Evolutionary conservation across 1,284 basidiomycete genomes (phyloP).

Genomic region (Tilletia caries): DNA sequence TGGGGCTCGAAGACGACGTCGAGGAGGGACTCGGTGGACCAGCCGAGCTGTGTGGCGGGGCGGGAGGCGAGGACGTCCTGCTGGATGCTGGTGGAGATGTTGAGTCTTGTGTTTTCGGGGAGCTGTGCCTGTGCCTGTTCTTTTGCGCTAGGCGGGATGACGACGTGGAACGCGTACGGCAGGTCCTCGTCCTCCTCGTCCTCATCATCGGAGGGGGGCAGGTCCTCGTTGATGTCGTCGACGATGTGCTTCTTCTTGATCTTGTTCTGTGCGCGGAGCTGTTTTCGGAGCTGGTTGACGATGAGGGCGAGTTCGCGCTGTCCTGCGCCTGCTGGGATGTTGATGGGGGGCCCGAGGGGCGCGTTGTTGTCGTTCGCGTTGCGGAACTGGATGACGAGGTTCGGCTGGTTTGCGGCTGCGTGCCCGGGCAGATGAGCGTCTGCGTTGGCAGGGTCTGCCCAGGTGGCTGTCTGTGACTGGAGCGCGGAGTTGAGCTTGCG

Average conservation of each 20-base stretch:
- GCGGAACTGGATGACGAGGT: constrained; percentile 49
- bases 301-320: constrained; percentile 43
- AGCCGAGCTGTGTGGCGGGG: constrained; percentile 41
- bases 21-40: constrained; percentile 49
- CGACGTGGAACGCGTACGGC: constrained; percentile 50
- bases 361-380: constrained; percentile 40
- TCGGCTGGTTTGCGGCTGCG: constrained; percentile 30
- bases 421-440: constrained; percentile 24
- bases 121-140: constrained; percentile 23
- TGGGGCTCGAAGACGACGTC: constrained; percentile 64
- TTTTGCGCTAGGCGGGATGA: constrained; percentile 17
- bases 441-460: constrained; percentile 5
- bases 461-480: background rate
- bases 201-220: constrained; percentile 29
- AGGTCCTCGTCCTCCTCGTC: constrained; percentile 50
- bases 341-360: constrained; percentile 45
- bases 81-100: constrained; percentile 40
- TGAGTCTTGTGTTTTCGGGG: constrained; percentile 27
- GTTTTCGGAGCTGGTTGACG: constrained; percentile 44
- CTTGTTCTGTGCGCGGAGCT: constrained; percentile 19
- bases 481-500: constrained; percentile 25
- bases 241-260: constrained; percentile 1
- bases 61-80: constrained; percentile 40
- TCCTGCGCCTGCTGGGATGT: constrained; percentile 44
- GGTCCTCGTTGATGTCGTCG: constrained; percentile 25